These are phyloP conservation scores for Solanum pennellii DNA, from an alignment of 257 asterid species.

Conservation along the genomic window DNA sequence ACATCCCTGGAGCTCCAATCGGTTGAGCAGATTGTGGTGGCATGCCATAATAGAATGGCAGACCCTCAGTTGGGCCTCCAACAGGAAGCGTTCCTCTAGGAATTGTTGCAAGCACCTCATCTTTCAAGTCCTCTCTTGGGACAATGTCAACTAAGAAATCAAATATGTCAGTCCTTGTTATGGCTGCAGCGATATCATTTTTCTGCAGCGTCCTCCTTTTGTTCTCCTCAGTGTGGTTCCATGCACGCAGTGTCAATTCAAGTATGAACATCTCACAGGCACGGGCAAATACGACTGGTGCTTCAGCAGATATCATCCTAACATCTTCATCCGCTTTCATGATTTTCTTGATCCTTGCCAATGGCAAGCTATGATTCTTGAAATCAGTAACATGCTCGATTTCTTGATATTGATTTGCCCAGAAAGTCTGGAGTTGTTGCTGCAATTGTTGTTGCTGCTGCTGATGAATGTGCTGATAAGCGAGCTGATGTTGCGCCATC, in stretches of 20 bases:
- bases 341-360: conserved; percentile 92
- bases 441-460: conserved; percentile 90
- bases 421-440: conserved; percentile 72
- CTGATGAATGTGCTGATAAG: conserved; percentile 94
- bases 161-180: conserved; percentile 88
- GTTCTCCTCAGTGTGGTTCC: conserved; percentile 97
- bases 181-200: conserved; percentile 95
- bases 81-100: conserved; percentile 81
- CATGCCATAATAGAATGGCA: conserved; percentile 76
- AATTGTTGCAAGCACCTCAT: conserved; percentile 86
- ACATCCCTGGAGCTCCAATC: conserved; percentile 66
- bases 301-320: conserved; percentile 94
- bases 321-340: conserved; percentile 98
- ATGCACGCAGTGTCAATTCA: conserved; percentile 83
- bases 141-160: conserved; percentile 96
- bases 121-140: conserved; percentile 91
- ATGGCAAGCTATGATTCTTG: conserved; percentile 89
- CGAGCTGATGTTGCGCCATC: conserved; percentile 83
- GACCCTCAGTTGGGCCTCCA: conserved; percentile 70
- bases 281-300: conserved; percentile 86
- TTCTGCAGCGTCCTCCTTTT: conserved; percentile 95
- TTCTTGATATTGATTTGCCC: conserved; percentile 74
- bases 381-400: conserved; percentile 73
- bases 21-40: conserved; percentile 51
- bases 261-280: conserved; percentile 99